Evolutionary conservation across 2,329 filamentous ascomycete genomes (phyloP), one percentile per base, ranked within the genome.

Genomic region (Fusarium globosum): DNA sequence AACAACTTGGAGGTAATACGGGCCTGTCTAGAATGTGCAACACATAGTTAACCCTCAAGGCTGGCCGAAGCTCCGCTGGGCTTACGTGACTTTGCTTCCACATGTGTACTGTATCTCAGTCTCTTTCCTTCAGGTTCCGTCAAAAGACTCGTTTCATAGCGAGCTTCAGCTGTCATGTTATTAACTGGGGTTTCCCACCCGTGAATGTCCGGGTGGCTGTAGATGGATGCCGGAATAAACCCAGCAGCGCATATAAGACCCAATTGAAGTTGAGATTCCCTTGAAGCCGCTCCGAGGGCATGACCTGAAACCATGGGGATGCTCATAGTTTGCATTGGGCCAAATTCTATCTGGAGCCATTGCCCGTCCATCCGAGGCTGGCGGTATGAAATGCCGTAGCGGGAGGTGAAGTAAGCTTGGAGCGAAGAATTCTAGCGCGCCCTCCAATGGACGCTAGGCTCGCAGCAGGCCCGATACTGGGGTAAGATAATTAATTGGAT

Each of bases 391-490:
- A 55, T 56, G 52, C 20, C 26, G 52, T 33, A 56, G 26, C 26
- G 23, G 35, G 23, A 56, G 36, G 52, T 42, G 36, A 33, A 56
- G 36, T 56, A 56, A n/a, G 42, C 53, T 35, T 26, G 53, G 39
- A 62, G 74, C 35, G 26, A 71, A 67, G 51, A 69, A 58, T 75
- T 73, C 64, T 75, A 74, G 59, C 53, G 66, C 30, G 26, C 53
- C 23, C 36, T 52, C 38, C 23, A 46, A 45, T 46, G 28, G 39
- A 42, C 49, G 45, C 51, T 52, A 61, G 72, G 33, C 62, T 64
- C 41, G 52, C 51, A 73, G 56, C 46, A 63, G 68, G 51, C 51
- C 64, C 60, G 46, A 59, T 58, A 66, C 61, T 71, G 69, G 61
- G 72, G 66, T 73, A 68, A 68, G 58, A 51, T 61, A 61, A 62